Percentiles rank a stretch among this genome's conserved stretches.
Conservation (phyloP, 495 filamentous ascomycete genomes). For the Aspergillus mulundensis region DNA sequence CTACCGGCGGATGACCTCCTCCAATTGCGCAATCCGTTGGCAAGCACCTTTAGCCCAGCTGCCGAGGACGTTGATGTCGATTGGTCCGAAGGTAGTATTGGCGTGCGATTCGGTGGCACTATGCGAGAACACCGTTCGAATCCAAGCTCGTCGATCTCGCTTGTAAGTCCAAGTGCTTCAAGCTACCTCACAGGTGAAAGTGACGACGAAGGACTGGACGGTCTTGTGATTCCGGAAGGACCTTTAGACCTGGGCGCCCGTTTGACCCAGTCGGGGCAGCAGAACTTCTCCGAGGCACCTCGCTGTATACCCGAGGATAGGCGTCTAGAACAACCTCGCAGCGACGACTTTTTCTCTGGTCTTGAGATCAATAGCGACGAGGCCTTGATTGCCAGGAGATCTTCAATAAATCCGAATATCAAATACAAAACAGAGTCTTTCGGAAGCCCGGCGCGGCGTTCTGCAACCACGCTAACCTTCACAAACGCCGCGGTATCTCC, state of each 20-base stretch:
- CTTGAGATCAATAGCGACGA: slow-evolving; percentile 84
- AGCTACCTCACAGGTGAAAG: slow-evolving; percentile 91
- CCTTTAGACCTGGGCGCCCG: slow-evolving; percentile 75
- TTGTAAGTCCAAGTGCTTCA: slow-evolving; percentile 84
- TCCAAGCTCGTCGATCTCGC: slow-evolving; percentile 80
- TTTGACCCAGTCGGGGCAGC: slow-evolving; percentile 64
- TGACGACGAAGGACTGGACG: slow-evolving; percentile 86
- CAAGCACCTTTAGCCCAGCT: slow-evolving; percentile 52
- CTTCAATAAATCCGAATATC: slow-evolving; percentile 88
- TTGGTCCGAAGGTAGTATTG: slow-evolving; percentile 89
- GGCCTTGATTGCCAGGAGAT: slow-evolving; percentile 71
- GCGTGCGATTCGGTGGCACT: slow-evolving; percentile 82
- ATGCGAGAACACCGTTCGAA: slow-evolving; percentile 69
- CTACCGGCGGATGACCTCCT: slow-evolving; percentile 59
- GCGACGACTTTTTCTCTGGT: slow-evolving; percentile 82
- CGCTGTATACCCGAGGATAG: slow-evolving; percentile 29
- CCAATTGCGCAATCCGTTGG: slow-evolving; percentile 55
- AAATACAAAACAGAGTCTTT: slow-evolving; percentile 71
- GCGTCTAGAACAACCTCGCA: slow-evolving; percentile 34
- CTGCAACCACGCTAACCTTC: slow-evolving; percentile 84
- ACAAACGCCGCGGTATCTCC: slow-evolving; percentile 59
- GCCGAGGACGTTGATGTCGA: slow-evolving; percentile 76
- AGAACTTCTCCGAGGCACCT: slow-evolving; percentile 38
- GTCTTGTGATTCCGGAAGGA: slow-evolving; percentile 76
- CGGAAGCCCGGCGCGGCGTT: slow-evolving; percentile 64